These are phyloP conservation scores for Tulasnella sp. DNA, from an alignment of 768 basidiomycete species.

Conservation along the genomic window DNA sequence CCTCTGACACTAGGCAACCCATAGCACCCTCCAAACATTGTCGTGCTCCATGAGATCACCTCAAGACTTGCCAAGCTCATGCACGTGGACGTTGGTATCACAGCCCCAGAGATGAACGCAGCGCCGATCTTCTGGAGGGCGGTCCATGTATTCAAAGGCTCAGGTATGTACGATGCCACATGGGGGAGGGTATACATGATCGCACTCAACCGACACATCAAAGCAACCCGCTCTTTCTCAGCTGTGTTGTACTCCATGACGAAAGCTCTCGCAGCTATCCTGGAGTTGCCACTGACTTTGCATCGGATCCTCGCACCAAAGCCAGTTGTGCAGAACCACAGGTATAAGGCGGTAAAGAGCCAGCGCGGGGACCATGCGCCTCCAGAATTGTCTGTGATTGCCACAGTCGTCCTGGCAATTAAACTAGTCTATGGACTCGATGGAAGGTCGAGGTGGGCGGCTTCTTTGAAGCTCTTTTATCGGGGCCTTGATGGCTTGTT, in stretches of 20 bases:
- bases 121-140: slow-evolving; percentile 71
- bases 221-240: too few species aligned
- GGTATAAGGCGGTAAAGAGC: slow-evolving; percentile 30
- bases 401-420: slow-evolving; percentile 52
- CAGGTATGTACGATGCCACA: slow-evolving; percentile 71
- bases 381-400: slow-evolving; percentile 53
- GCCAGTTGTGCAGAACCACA: slow-evolving; percentile 24
- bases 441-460: slow-evolving; percentile 44
- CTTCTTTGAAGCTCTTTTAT: slow-evolving; percentile 31
- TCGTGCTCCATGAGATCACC: slow-evolving; percentile 46
- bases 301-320: slow-evolving; percentile 42
- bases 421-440: slow-evolving; percentile 84
- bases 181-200: too few species aligned
- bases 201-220: too few species aligned
- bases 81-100: slow-evolving; percentile 42
- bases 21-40: slow-evolving; percentile 54
- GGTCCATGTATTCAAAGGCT: slow-evolving; percentile 53
- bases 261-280: slow-evolving; percentile 44
- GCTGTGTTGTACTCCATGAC: slow-evolving; percentile 55
- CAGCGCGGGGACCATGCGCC: slow-evolving; percentile 55
- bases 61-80: slow-evolving; percentile 52
- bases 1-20: neutral
- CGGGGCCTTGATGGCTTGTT: neutral
- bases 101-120: slow-evolving; percentile 63
- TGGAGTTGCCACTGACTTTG: slow-evolving; percentile 50